A percentile compares a stretch with the other conserved stretches of the same genome.
Evolutionary conservation across 768 basidiomycete species (phyloP).

Genomic region (Chiua virens): DNA sequence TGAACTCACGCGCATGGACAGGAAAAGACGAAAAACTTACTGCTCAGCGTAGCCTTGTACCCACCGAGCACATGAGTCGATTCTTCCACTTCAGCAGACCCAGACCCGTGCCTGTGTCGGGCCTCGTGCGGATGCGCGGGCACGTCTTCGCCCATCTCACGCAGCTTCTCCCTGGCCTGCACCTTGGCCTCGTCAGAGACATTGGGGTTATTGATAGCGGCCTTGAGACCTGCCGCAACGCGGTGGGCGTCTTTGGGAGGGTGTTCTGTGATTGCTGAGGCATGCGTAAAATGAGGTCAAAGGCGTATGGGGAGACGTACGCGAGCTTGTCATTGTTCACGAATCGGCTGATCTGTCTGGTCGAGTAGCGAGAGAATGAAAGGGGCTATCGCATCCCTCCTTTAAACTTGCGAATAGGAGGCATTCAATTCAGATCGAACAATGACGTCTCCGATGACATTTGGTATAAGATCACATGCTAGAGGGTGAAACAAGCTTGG

Average conservation of each 20-base stretch:
- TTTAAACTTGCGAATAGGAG: constrained; percentile 15
- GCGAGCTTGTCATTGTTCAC: background rate
- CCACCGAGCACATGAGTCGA: constrained; percentile 38
- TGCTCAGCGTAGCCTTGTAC: constrained; percentile 50
- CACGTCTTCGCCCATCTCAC: constrained; percentile 34
- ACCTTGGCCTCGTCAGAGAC: constrained; percentile 56
- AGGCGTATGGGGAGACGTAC: too few species aligned
- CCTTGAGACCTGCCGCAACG: constrained; percentile 58
- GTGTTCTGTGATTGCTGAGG: constrained; percentile 12
- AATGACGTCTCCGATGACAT: constrained; percentile 14
- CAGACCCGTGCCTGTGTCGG: background rate
- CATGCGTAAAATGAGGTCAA: too few species aligned
- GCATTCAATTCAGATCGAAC: too few species aligned
- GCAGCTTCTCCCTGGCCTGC: constrained; percentile 46
- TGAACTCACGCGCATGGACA: background rate
- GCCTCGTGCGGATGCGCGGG: background rate
- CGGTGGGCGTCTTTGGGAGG: constrained; percentile 41
- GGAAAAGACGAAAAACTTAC: constrained; percentile 21
- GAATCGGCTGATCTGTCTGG: constrained; percentile 15
- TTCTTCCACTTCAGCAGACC: background rate
- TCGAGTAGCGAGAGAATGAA: background rate
- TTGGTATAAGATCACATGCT: constrained; percentile 9
- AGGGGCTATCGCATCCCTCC: background rate
- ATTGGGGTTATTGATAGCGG: constrained; percentile 57
- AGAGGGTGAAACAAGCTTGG: background rate